A percentile compares a stretch with the other conserved stretches of the same genome.
These are phyloP conservation scores for Arachis hypogaea DNA, from an alignment of 306 rosid genomes.

Conservation along the genomic window DNA sequence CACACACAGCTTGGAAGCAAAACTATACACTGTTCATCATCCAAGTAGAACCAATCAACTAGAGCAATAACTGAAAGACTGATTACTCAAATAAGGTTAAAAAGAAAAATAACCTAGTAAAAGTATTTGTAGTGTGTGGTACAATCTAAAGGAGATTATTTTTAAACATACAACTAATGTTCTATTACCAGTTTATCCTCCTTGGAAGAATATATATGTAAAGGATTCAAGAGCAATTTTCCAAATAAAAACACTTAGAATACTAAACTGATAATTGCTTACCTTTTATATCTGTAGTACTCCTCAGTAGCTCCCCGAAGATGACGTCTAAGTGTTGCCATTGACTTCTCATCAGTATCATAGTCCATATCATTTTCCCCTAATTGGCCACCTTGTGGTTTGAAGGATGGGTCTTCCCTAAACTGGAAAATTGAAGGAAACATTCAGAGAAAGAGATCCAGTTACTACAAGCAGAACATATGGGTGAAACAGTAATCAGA, in stretches of 20 bases:
- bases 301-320: slow-evolving; percentile 92
- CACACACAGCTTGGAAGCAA: slow-evolving; percentile 23
- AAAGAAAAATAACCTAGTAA: slow-evolving; percentile 5
- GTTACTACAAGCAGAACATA: slow-evolving; percentile 15
- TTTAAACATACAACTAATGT: slow-evolving; percentile 2
- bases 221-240: slow-evolving; percentile 28
- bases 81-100: slow-evolving; percentile 9
- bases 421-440: slow-evolving; percentile 56
- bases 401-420: slow-evolving; percentile 91
- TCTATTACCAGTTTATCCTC: slow-evolving; percentile 16
- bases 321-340: slow-evolving; percentile 95
- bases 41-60: slow-evolving; percentile 13
- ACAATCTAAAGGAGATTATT: slow-evolving; percentile 1
- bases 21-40: slow-evolving; percentile 16
- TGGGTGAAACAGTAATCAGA: not conserved
- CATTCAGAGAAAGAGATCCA: slow-evolving; percentile 32
- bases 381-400: slow-evolving; percentile 90
- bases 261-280: slow-evolving; percentile 35
- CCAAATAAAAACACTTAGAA: slow-evolving; percentile 30
- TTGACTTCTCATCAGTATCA: slow-evolving; percentile 96
- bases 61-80: slow-evolving; percentile 24
- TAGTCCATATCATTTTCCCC: slow-evolving; percentile 97
- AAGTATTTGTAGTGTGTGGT: not conserved
- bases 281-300: slow-evolving; percentile 95
- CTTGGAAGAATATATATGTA: slow-evolving; percentile 32